A percentile compares a stretch with the other conserved stretches of the same genome.
phyloP scores from a whole-genome alignment of 2,329 filamentous ascomycete species.

The Thelonectria blattea region DNA sequence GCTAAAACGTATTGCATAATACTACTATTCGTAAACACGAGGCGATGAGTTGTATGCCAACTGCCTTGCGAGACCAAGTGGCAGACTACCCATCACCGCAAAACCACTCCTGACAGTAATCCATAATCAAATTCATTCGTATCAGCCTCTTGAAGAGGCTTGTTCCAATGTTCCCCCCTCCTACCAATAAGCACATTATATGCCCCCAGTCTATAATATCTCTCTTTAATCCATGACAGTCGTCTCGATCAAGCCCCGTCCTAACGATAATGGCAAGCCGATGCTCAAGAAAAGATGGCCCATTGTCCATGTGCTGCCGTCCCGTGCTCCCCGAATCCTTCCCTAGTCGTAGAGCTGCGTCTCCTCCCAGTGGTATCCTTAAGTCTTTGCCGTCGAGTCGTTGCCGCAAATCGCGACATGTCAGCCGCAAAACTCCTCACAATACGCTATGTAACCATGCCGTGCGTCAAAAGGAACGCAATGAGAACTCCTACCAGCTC shows the following conservation, averaged over 20 bases:
- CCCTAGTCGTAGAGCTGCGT: background rate
- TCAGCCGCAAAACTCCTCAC: slow-evolving; percentile 22
- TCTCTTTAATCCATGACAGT: background rate
- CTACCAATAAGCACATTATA: background rate
- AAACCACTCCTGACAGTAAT: background rate
- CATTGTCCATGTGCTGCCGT: slow-evolving; percentile 3
- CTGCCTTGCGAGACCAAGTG: no score
- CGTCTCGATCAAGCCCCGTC: background rate
- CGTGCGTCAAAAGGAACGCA: slow-evolving; percentile 13
- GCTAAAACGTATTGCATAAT: no score
- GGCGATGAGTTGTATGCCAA: no score
- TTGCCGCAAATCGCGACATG: slow-evolving; percentile 21
- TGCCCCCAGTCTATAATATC: background rate
- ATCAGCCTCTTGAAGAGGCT: background rate
- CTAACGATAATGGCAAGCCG: background rate
- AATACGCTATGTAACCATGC: slow-evolving; percentile 21
- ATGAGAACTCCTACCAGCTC: slow-evolving; percentile 17
- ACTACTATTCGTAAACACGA: no score
- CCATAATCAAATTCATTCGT: background rate
- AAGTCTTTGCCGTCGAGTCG: slow-evolving; percentile 21
- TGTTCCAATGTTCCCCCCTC: background rate
- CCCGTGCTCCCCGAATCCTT: background rate
- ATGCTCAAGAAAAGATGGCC: slow-evolving; percentile 3
- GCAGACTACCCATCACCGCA: no score
- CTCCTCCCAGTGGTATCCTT: slow-evolving; percentile 16